Percentiles rank a stretch among this genome's conserved stretches.
Conservation (phyloP, 2,329 filamentous ascomycete species). For the Pseudophaeomoniella oleicola region DNA sequence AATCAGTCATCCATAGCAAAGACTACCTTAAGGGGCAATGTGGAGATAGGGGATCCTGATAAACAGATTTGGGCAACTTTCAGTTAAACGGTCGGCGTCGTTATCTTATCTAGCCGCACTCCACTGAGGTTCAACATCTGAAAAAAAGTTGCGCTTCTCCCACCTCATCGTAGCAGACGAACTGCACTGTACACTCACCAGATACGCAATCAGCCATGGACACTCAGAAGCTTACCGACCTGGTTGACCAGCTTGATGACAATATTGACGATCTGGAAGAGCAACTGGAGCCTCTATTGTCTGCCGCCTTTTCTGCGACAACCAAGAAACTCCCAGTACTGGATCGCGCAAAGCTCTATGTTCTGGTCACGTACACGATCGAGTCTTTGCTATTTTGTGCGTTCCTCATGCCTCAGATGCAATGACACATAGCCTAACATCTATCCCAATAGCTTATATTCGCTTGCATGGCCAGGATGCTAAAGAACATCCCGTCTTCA, state of each 20-base stretch:
- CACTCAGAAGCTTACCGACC: not conserved
- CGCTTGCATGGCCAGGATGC: conserved; percentile 65
- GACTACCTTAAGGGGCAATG: too few species aligned
- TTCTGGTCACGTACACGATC: conserved; percentile 75
- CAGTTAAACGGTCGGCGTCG: too few species aligned
- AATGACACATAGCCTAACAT: conserved; percentile 2
- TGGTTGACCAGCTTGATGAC: conserved; percentile 58
- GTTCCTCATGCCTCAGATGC: conserved; percentile 13
- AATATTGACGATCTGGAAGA: conserved; percentile 69
- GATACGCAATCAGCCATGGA: too few species aligned
- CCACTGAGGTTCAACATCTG: too few species aligned
- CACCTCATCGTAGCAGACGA: too few species aligned
- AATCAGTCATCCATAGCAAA: too few species aligned
- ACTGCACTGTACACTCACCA: too few species aligned
- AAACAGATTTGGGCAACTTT: too few species aligned
- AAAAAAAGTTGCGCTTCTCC: too few species aligned
- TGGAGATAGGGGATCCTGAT: too few species aligned
- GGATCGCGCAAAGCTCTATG: conserved; percentile 86
- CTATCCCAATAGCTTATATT: conserved; percentile 45
- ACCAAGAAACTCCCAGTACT: conserved; percentile 75
- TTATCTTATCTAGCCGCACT: too few species aligned
- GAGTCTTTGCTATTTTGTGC: conserved; percentile 80
- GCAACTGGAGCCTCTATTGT: conserved; percentile 58
- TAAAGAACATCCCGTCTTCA: conserved; percentile 72
- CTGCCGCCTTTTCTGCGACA: conserved; percentile 47